phyloP scores from a whole-genome alignment of 1,139 yeast genomes.

The Zygoascus meyerae region DNA sequence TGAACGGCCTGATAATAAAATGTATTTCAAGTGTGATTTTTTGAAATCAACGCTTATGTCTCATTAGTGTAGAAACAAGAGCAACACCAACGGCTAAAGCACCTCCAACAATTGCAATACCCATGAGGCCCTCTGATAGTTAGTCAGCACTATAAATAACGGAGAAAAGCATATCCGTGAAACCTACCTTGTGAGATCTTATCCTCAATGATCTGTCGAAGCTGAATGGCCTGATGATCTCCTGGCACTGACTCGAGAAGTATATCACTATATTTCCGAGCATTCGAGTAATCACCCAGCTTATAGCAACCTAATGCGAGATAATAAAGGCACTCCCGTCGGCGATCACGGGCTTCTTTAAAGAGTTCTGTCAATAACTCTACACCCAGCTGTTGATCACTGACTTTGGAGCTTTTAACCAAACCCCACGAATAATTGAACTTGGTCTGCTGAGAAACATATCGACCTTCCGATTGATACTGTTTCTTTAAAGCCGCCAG shows the following conservation, averaged over 20 bases:
- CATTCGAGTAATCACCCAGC: conserved; percentile 78
- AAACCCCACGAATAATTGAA: conserved; percentile 98
- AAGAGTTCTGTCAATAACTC: conserved; percentile 67
- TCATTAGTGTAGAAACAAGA: conserved; percentile 51
- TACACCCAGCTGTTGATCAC: conserved; percentile 74
- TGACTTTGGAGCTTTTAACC: conserved; percentile 57
- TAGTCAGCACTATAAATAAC: neutral
- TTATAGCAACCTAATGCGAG: conserved; percentile 84
- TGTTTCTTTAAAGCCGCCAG: conserved; percentile 70
- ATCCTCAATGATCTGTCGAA: conserved; percentile 75
- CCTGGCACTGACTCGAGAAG: conserved; percentile 75
- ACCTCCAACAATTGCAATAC: conserved; percentile 82
- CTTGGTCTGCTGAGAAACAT: conserved; percentile 72
- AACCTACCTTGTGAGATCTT: conserved; percentile 57
- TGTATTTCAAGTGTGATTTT: too few species aligned
- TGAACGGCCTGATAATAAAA: too few species aligned
- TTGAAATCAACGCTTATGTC: conserved; percentile 26
- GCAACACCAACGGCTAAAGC: conserved; percentile 80
- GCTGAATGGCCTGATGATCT: conserved; percentile 65
- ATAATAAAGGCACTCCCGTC: conserved; percentile 87
- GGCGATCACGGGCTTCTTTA: conserved; percentile 70
- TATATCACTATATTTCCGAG: conserved; percentile 78
- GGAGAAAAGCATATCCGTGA: neutral
- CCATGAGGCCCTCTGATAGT: conserved; percentile 70
- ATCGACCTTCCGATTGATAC: conserved; percentile 73